A percentile compares a stretch with the other conserved stretches of the same genome.
phyloP scores from a whole-genome alignment of 176 grass and related monocot species.

The Miscanthus lutarioriparius region DNA sequence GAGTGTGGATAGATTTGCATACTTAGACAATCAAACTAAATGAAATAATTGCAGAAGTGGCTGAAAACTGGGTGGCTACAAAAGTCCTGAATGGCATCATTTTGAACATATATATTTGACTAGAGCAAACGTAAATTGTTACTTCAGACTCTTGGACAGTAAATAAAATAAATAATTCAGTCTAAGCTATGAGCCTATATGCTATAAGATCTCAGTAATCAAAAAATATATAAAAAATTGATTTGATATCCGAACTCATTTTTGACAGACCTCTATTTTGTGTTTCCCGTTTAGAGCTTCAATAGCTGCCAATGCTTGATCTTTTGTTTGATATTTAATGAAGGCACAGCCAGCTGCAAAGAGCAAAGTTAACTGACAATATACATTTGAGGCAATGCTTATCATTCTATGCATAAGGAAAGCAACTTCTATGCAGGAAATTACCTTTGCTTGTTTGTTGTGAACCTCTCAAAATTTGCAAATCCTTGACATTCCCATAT shows the following conservation, averaged over 20 bases:
- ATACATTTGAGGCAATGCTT: conserved; percentile 13
- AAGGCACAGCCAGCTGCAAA: conserved; percentile 90
- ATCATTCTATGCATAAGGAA: conserved; percentile 14
- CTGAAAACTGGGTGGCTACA: not conserved
- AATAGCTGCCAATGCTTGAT: conserved; percentile 89
- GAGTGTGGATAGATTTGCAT: conserved; percentile 10
- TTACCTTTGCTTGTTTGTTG: conserved; percentile 98
- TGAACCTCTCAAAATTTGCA: conserved; percentile 94
- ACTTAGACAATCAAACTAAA: conserved; percentile 9
- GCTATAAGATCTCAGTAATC: not conserved
- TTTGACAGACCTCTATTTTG: conserved; percentile 53
- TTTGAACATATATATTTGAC: not conserved
- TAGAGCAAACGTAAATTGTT: not conserved
- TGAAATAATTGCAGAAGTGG: not conserved
- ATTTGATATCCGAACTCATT: not conserved
- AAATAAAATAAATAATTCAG: conserved; percentile 14
- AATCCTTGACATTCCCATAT: conserved; percentile 93
- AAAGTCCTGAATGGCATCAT: not conserved
- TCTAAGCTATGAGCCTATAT: not conserved
- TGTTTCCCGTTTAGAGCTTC: conserved; percentile 71
- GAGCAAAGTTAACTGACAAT: conserved; percentile 24
- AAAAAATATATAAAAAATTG: not conserved
- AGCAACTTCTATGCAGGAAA: conserved; percentile 23
- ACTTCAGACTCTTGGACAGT: not conserved
- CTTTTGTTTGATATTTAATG: conserved; percentile 95